Evolutionary conservation across 176 grass and related monocot species (phyloP).

Genomic region (Triticum aestivum): IWGSC_CS_RefSeq_v2.1 NC_057800.1:196819117-196819616

Average conservation of each 20-base stretch:
- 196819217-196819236: too few species aligned
- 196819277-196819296: not conserved
- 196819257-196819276: not conserved
- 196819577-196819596: not conserved
- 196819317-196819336: not conserved
- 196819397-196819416: not conserved
- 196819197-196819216: not conserved
- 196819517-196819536: too few species aligned
- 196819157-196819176: not conserved
- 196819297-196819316: not conserved
- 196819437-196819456: not conserved
- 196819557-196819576: not conserved
- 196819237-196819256: not conserved
- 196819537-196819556: too few species aligned
- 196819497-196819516: too few species aligned
- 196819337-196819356: too few species aligned
- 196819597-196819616: not conserved
- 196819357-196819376: not conserved
- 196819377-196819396: not conserved
- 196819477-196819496: not conserved
- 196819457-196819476: not conserved
- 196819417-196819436: too few species aligned
- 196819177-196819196: too few species aligned
- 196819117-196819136: too few species aligned
- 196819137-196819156: not conserved